phyloP scores from a whole-genome alignment of 2,329 filamentous ascomycete genomes.

The Penicillium sp. region DNA sequence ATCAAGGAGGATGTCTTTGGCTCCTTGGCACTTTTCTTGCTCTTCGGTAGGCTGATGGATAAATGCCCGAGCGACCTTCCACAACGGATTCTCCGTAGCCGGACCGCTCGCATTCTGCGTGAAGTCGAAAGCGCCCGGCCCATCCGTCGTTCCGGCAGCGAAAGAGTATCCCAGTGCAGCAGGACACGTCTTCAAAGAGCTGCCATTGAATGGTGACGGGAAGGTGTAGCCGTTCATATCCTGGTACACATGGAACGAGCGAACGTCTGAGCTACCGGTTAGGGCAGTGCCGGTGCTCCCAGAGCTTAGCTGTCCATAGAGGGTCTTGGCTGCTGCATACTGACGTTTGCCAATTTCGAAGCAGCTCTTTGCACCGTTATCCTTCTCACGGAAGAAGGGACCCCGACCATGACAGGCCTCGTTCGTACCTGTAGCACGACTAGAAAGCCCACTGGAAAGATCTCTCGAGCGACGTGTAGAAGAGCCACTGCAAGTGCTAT shows the following conservation, averaged over 20 bases:
- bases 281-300: conserved; percentile 46
- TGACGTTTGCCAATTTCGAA: conserved; percentile 57
- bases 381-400: conserved; percentile 52
- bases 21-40: conserved; percentile 76
- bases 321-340: conserved; percentile 50
- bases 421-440: conserved; percentile 34
- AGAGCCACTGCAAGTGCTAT: conserved; percentile 73
- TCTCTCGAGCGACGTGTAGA: neutral
- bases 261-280: conserved; percentile 69
- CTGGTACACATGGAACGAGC: conserved; percentile 83
- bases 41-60: conserved; percentile 72
- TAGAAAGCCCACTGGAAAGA: neutral
- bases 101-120: conserved; percentile 85
- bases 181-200: conserved; percentile 73
- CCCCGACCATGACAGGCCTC: conserved; percentile 54
- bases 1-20: conserved; percentile 86
- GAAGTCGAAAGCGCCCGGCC: conserved; percentile 90
- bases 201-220: conserved; percentile 68
- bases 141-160: conserved; percentile 89
- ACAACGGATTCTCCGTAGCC: conserved; percentile 73
- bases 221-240: conserved; percentile 81
- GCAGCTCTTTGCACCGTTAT: conserved; percentile 56
- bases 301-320: conserved; percentile 63
- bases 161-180: conserved; percentile 92
- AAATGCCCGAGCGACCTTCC: conserved; percentile 75